phyloP scores from a whole-genome alignment of 1,284 basidiomycete genomes.

The Heterobasidion parviporum region DNA sequence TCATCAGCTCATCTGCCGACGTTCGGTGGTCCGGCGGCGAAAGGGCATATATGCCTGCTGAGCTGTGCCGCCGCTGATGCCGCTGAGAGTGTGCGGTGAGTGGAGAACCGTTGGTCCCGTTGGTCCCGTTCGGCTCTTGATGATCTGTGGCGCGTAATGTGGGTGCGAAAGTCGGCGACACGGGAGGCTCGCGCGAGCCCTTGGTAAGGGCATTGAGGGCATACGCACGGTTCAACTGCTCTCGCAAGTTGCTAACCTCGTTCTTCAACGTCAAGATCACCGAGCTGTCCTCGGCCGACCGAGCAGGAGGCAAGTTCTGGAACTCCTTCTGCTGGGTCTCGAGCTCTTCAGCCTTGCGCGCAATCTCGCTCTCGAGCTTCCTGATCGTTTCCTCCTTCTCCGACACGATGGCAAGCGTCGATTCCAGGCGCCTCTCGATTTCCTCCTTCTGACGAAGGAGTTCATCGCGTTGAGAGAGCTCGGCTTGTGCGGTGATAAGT shows the following conservation, averaged over 20 bases:
- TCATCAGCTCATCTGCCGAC: slow-evolving; percentile 75
- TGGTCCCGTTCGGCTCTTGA: slow-evolving; percentile 1
- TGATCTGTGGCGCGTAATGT: slow-evolving; percentile 41
- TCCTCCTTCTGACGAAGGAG: slow-evolving; percentile 73
- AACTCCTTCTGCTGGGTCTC: slow-evolving; percentile 73
- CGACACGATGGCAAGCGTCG: slow-evolving; percentile 62
- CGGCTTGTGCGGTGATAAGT: slow-evolving; percentile 67
- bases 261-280: slow-evolving; percentile 86
- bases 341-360: slow-evolving; percentile 66
- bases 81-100: slow-evolving; percentile 29
- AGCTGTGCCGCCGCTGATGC: slow-evolving; percentile 80
- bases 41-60: slow-evolving; percentile 71
- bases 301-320: slow-evolving; percentile 52
- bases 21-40: slow-evolving; percentile 55
- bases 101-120: slow-evolving; percentile 30
- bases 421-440: slow-evolving; percentile 77
- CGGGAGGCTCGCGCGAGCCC: slow-evolving; percentile 59
- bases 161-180: slow-evolving; percentile 78
- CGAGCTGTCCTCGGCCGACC: slow-evolving; percentile 73
- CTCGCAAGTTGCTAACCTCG: slow-evolving; percentile 86
- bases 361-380: slow-evolving; percentile 74
- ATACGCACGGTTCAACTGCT: slow-evolving; percentile 92
- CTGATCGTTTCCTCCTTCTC: slow-evolving; percentile 85
- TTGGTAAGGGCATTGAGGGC: slow-evolving; percentile 81
- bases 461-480: slow-evolving; percentile 70